Percentiles rank a stretch among this genome's conserved stretches.
These are phyloP conservation scores for Starmerella riodocensis DNA, from an alignment of 805 yeast genomes.

Conservation along the genomic window DNA sequence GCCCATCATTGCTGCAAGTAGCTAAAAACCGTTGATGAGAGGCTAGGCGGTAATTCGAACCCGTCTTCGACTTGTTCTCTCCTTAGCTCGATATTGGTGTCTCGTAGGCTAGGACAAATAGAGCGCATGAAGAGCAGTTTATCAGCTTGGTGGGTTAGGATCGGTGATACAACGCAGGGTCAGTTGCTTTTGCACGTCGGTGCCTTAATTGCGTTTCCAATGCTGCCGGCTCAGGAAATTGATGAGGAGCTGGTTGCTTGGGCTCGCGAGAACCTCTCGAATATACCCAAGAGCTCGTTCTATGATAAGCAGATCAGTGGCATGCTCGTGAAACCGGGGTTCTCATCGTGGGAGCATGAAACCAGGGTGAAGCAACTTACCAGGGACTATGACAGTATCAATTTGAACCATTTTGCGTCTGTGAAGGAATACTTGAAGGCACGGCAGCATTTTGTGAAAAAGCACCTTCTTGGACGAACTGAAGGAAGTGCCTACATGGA, in stretches of 20 bases:
- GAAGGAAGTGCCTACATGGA: constrained; percentile 35
- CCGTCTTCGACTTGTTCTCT: too few species aligned
- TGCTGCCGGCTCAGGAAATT: constrained; percentile 11
- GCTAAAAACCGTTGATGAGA: too few species aligned
- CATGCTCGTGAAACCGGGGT: constrained; percentile 31
- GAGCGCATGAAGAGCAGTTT: too few species aligned
- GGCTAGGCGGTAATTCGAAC: too few species aligned
- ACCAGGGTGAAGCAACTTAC: constrained; percentile 24
- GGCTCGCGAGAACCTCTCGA: constrained; percentile 15
- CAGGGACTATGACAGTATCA: constrained; percentile 23
- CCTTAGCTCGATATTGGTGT: too few species aligned
- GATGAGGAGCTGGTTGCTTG: constrained; percentile 13
- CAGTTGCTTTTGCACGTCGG: too few species aligned
- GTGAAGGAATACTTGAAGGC: constrained; percentile 27
- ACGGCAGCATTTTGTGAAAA: constrained; percentile 28
- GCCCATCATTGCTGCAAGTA: too few species aligned
- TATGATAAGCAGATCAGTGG: constrained; percentile 47
- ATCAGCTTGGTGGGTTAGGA: too few species aligned
- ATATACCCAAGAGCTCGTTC: constrained; percentile 24
- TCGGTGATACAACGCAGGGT: too few species aligned
- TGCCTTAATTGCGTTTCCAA: too few species aligned
- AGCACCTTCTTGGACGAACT: constrained; percentile 37
- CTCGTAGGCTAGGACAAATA: too few species aligned
- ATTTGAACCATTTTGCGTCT: constrained; percentile 18
- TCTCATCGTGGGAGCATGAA: constrained; percentile 24